These are phyloP conservation scores for Yamadazyma sp. DNA, from an alignment of 805 yeast genomes.

Conservation along the genomic window DNA sequence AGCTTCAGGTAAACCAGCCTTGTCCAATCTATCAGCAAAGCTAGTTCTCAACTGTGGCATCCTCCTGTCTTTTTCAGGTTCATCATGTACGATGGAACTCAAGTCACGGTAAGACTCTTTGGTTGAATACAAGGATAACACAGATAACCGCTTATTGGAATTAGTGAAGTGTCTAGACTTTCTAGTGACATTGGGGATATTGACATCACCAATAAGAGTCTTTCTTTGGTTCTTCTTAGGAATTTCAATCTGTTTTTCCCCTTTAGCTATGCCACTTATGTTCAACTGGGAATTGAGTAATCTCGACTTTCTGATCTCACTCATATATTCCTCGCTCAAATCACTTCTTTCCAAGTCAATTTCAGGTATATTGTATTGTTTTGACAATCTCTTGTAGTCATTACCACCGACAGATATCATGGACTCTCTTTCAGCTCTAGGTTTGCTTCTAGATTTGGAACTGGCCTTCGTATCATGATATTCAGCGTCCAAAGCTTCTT, in stretches of 20 bases:
- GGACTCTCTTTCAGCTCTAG: slow-evolving; percentile 30
- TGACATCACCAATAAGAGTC: slow-evolving; percentile 57
- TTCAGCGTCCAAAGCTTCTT: slow-evolving; percentile 42
- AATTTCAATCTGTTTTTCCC: slow-evolving; percentile 16
- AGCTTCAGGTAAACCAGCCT: slow-evolving; percentile 31
- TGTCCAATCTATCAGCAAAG: slow-evolving; percentile 43
- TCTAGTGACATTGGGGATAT: slow-evolving; percentile 70
- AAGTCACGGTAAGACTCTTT: slow-evolving; percentile 63
- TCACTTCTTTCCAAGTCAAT: slow-evolving; percentile 34
- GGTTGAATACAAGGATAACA: slow-evolving; percentile 70
- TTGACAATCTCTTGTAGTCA: slow-evolving; percentile 11
- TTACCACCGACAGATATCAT: slow-evolving; percentile 31
- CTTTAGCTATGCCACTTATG: slow-evolving; percentile 22
- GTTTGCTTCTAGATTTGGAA: slow-evolving; percentile 12
- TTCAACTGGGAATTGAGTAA: slow-evolving; percentile 44
- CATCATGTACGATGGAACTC: slow-evolving; percentile 35
- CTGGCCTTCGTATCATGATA: slow-evolving; percentile 21
- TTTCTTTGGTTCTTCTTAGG: slow-evolving; percentile 31
- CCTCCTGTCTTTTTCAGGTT: slow-evolving; percentile 17
- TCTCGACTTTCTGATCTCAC: slow-evolving; percentile 45
- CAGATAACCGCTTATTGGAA: slow-evolving; percentile 66
- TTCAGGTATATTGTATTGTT: slow-evolving; percentile 35
- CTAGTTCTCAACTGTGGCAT: slow-evolving; percentile 37
- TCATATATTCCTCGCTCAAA: slow-evolving; percentile 44
- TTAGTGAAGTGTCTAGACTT: slow-evolving; percentile 61